Percentiles rank a stretch among this genome's conserved stretches.
Conservation (phyloP, 306 rosid species). For the Pyrus betulifolia region DNA sequence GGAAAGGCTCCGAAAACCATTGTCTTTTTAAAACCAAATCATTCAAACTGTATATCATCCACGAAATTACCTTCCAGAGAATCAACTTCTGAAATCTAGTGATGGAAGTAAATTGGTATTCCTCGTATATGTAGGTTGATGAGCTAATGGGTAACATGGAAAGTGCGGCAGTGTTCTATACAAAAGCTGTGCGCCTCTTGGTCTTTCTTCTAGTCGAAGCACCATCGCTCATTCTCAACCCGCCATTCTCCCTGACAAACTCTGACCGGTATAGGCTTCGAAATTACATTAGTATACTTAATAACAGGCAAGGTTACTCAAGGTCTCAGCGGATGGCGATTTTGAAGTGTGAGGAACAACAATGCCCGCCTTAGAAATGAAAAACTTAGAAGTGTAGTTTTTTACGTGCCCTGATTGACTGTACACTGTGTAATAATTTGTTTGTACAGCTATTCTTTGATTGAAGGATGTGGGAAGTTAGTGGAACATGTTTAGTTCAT, state of each 20-base stretch:
- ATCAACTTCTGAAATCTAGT: background rate
- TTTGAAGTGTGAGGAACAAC: constrained; percentile 55
- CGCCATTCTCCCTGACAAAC: constrained; percentile 80
- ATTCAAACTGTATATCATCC: too few relatives aligned
- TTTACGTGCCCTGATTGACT: constrained; percentile 11
- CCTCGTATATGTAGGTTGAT: constrained; percentile 46
- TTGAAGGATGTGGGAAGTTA: constrained; percentile 44
- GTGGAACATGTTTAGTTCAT: constrained; percentile 14
- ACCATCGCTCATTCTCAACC: constrained; percentile 84
- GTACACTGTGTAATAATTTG: constrained; percentile 36
- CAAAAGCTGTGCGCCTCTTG: constrained; percentile 65
- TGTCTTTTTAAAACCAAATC: too few relatives aligned
- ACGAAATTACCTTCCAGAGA: background rate
- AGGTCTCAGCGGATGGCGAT: constrained; percentile 71
- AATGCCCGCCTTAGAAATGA: constrained; percentile 32
- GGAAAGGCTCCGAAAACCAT: background rate
- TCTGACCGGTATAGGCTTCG: constrained; percentile 83
- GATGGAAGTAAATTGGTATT: background rate
- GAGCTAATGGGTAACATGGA: too few relatives aligned
- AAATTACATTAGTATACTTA: constrained; percentile 64
- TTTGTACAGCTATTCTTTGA: constrained; percentile 80
- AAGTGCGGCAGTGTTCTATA: constrained; percentile 60
- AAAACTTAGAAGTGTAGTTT: constrained; percentile 17
- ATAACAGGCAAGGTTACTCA: constrained; percentile 69
- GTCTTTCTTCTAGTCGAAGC: constrained; percentile 85